Conservation (phyloP, 1,284 basidiomycete genomes). For the Ustilago shanxiensis region DNA sequence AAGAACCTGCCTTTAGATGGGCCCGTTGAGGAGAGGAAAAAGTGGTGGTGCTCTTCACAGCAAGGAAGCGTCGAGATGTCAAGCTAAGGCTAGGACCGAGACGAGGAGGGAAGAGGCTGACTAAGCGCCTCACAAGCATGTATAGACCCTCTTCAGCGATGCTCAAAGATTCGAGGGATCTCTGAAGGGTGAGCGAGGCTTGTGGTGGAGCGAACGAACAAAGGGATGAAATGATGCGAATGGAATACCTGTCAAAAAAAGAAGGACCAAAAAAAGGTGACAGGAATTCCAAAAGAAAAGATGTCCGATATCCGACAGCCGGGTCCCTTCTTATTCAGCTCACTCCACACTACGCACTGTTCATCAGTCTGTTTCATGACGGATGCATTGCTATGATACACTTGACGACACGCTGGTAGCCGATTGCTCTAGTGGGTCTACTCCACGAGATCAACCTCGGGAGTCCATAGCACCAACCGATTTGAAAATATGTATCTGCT, state of each 20-base stretch:
- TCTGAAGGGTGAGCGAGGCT: neutral
- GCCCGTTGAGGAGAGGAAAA: neutral
- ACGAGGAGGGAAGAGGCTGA: conserved; percentile 1
- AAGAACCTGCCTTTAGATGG: neutral
- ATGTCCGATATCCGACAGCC: conserved; percentile 14
- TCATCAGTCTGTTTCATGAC: neutral
- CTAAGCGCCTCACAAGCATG: conserved; percentile 23
- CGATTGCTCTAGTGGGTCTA: neutral
- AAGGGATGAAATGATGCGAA: neutral
- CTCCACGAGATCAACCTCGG: conserved; percentile 20
- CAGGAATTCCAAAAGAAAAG: neutral
- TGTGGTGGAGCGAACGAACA: no score
- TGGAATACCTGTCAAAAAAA: neutral
- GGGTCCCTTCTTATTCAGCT: neutral
- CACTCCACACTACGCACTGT: neutral
- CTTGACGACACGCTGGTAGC: neutral
- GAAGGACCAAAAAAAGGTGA: neutral
- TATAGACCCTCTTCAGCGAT: conserved; percentile 9
- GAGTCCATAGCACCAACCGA: conserved; percentile 33
- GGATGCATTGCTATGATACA: neutral
- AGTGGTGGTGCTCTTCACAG: neutral
- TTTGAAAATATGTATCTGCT: conserved; percentile 63
- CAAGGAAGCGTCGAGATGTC: neutral
- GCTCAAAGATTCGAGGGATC: neutral
- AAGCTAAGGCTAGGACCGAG: neutral